Percentiles rank a stretch among this genome's conserved stretches.
These are phyloP conservation scores for Gigaspora rosea DNA, from an alignment of 192 early-diverging fungal species.

Conservation along the genomic window DNA sequence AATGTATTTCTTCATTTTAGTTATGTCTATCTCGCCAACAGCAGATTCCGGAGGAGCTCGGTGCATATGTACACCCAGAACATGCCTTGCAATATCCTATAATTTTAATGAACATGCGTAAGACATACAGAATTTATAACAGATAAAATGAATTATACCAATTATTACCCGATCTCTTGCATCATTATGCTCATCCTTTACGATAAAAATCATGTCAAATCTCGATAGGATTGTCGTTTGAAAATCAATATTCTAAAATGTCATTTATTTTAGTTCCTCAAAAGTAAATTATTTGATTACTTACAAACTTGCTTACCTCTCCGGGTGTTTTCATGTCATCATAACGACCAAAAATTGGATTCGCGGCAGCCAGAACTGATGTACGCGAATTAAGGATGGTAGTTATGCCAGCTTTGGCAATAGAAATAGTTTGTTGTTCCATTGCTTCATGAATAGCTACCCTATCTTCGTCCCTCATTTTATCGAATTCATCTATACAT, in stretches of 20 bases:
- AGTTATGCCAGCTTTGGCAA: slow-evolving; percentile 99
- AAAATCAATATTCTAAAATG: slow-evolving; percentile 92
- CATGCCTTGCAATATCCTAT: slow-evolving; percentile 94
- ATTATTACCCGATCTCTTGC: slow-evolving; percentile 72
- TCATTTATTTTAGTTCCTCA: background rate
- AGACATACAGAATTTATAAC: background rate
- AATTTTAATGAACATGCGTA: background rate
- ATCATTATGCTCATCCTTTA: slow-evolving; percentile 97
- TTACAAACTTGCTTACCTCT: slow-evolving; percentile 57
- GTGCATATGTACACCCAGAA: slow-evolving; percentile 92
- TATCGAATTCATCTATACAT: slow-evolving; percentile 99
- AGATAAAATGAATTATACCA: background rate
- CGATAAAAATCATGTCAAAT: slow-evolving; percentile 99
- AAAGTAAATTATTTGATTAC: background rate
- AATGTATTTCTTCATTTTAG: slow-evolving; percentile 96
- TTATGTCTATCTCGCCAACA: slow-evolving; percentile 85
- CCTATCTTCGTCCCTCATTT: slow-evolving; percentile 99
- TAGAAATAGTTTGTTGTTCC: slow-evolving; percentile 99
- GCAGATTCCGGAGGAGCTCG: slow-evolving; percentile 62
- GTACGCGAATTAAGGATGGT: slow-evolving; percentile 97
- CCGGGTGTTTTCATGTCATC: slow-evolving; percentile 98
- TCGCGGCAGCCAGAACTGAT: slow-evolving; percentile 96
- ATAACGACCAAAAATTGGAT: slow-evolving; percentile 98
- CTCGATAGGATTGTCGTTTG: slow-evolving; percentile 99
- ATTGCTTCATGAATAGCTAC: slow-evolving; percentile 99